Percentiles rank a stretch among this genome's conserved stretches.
Evolutionary conservation across 768 basidiomycete species (phyloP).

Genomic region (Mycena rosella): DNA sequence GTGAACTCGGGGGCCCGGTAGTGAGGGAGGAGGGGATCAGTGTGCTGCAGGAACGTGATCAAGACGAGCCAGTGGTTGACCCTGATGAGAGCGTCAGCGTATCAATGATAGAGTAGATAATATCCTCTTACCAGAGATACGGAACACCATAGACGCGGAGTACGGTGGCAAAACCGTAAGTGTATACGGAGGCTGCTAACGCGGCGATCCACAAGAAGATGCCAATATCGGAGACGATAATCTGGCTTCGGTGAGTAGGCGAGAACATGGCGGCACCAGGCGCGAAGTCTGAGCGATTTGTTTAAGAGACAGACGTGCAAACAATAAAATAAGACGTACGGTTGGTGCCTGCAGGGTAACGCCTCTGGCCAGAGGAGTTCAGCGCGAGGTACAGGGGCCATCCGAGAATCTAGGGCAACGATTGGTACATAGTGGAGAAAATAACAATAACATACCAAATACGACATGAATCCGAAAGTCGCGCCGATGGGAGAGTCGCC

Average conservation of each 20-base stretch:
- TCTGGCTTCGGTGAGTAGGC: constrained; percentile 80
- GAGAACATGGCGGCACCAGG: constrained; percentile 85
- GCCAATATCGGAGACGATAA: constrained; percentile 88
- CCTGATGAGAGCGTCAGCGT: constrained; percentile 50
- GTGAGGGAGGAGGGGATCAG: constrained; percentile 94
- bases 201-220: constrained; percentile 78
- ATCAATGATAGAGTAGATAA: not conserved
- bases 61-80: constrained; percentile 96
- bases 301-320: constrained; percentile 3
- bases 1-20: constrained; percentile 92
- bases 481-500: constrained; percentile 92
- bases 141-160: constrained; percentile 87
- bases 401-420: constrained; percentile 69
- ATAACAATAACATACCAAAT: constrained; percentile 60
- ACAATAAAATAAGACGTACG: constrained; percentile 62
- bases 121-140: constrained; percentile 80
- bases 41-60: constrained; percentile 99
- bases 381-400: constrained; percentile 87
- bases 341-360: constrained; percentile 84
- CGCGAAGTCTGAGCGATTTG: constrained; percentile 69
- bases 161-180: constrained; percentile 77
- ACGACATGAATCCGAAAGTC: constrained; percentile 62
- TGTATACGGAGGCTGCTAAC: constrained; percentile 66
- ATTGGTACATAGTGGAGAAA: not conserved
- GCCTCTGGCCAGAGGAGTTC: constrained; percentile 89